A percentile compares a stretch with the other conserved stretches of the same genome.
Conservation (phyloP, 257 asterid genomes). For the Phtheirospermum japonicum region DNA sequence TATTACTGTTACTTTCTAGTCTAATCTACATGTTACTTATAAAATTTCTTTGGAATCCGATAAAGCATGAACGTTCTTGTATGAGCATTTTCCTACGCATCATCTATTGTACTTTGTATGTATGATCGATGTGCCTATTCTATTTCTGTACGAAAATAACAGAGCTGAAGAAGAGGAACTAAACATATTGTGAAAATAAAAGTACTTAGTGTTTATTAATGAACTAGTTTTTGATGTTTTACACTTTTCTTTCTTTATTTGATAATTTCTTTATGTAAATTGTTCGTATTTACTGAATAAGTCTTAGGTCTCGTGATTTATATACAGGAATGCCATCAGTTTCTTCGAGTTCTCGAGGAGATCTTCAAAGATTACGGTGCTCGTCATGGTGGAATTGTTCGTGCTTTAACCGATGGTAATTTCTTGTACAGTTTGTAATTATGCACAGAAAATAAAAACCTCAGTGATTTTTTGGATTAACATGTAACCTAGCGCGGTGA, state of each 20-base stretch:
- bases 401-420: conserved; percentile 73
- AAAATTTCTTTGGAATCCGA: neutral
- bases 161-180: neutral
- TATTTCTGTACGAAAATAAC: neutral
- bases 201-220: too few relatives aligned
- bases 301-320: conserved; percentile 35
- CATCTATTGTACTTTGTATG: neutral
- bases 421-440: neutral
- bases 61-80: too few relatives aligned
- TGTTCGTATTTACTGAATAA: conserved; percentile 20
- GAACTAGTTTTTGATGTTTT: neutral
- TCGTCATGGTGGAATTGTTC: conserved; percentile 66
- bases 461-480: too few relatives aligned
- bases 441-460: neutral
- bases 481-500: neutral
- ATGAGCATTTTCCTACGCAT: too few relatives aligned
- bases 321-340: conserved; percentile 49
- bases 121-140: neutral
- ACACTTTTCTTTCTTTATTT: too few relatives aligned
- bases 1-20: too few relatives aligned
- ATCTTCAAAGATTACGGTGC: conserved; percentile 75
- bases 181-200: too few relatives aligned
- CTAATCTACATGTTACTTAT: too few relatives aligned
- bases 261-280: too few relatives aligned
- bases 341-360: conserved; percentile 64